Evolutionary conservation across 164 flowering plant genomes (phyloP).

Genomic region (Kalanchoe fedtschenkoi): DNA sequence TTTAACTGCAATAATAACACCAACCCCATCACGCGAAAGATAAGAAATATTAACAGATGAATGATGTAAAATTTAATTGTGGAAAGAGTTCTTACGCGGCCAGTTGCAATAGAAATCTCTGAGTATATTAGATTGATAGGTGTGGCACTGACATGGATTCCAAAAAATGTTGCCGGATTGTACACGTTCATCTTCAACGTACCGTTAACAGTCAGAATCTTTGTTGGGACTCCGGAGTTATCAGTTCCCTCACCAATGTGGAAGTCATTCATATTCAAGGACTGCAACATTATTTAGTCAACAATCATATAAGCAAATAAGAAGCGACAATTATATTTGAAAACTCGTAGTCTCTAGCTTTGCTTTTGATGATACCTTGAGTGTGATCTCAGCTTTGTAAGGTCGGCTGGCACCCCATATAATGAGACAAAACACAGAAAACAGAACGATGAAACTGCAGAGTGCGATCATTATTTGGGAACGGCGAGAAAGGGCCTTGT

Average conservation of each 20-base stretch:
- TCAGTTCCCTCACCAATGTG: constrained; percentile 68
- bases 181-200: constrained; percentile 58
- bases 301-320: background rate
- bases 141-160: constrained; percentile 78
- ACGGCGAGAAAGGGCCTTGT: constrained; percentile 28
- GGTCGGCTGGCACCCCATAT: constrained; percentile 52
- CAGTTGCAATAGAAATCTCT: constrained; percentile 67
- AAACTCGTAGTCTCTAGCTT: background rate
- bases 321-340: background rate
- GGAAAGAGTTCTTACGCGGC: constrained; percentile 39
- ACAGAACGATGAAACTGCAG: constrained; percentile 28
- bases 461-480: constrained; percentile 39
- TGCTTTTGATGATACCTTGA: constrained; percentile 25
- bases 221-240: constrained; percentile 76
- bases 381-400: constrained; percentile 34
- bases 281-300: constrained; percentile 30
- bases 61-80: background rate
- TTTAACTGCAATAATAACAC: constrained; percentile 44
- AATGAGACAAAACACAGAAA: constrained; percentile 41
- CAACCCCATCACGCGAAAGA: background rate
- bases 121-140: constrained; percentile 61
- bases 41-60: background rate
- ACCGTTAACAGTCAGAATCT: constrained; percentile 64
- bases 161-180: constrained; percentile 81
- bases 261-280: constrained; percentile 50